These are phyloP conservation scores for Penicillium sp. DNA, from an alignment of 2,329 filamentous ascomycete species.

Conservation along the genomic window DNA sequence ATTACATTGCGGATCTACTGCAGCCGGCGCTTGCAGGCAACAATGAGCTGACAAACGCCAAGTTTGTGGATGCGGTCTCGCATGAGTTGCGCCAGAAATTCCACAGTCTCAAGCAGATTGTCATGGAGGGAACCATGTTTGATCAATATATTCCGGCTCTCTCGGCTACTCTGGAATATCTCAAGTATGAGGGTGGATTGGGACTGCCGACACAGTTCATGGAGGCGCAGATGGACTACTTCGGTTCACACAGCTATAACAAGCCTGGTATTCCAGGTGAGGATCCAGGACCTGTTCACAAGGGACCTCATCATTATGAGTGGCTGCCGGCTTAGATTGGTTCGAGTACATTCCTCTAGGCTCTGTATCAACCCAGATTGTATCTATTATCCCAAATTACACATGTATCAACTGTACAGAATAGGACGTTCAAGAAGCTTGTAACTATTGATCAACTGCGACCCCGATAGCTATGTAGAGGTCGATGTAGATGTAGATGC, in stretches of 20 bases:
- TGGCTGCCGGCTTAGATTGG: conserved; percentile 43
- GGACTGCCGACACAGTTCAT: conserved; percentile 60
- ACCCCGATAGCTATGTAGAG: not conserved
- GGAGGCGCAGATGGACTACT: conserved; percentile 63
- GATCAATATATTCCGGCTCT: conserved; percentile 56
- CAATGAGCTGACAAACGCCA: conserved; percentile 30
- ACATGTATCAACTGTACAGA: not conserved
- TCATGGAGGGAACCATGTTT: conserved; percentile 46
- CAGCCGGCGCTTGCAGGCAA: conserved; percentile 25
- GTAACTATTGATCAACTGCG: not conserved
- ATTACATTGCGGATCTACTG: conserved; percentile 56
- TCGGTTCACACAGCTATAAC: conserved; percentile 60
- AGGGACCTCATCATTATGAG: conserved; percentile 56
- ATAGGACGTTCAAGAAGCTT: not conserved
- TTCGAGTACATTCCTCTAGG: not conserved
- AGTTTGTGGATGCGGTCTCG: conserved; percentile 41
- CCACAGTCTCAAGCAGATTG: conserved; percentile 47
- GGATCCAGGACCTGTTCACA: conserved; percentile 44
- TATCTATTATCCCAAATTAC: not conserved
- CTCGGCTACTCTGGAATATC: conserved; percentile 56
- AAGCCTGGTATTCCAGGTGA: conserved; percentile 44
- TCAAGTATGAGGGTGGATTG: conserved; percentile 55
- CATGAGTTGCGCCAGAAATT: conserved; percentile 47
- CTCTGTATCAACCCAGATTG: not conserved
- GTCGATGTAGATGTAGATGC: not conserved